phyloP scores from a whole-genome alignment of 495 filamentous ascomycete genomes.

The Talaromyces ruber region DNA sequence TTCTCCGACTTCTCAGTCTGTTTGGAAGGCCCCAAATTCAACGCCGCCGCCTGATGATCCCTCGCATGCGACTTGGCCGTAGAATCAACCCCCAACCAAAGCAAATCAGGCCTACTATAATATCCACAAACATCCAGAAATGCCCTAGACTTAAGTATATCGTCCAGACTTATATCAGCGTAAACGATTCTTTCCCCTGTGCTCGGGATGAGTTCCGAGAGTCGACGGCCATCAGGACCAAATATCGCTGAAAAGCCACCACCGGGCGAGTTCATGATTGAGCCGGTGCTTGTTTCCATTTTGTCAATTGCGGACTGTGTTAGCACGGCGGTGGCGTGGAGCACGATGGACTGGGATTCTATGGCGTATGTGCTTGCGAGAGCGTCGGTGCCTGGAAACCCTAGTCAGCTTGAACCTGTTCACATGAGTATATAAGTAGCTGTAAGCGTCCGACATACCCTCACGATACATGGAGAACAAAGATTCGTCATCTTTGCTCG shows the following conservation, averaged over 20 bases:
- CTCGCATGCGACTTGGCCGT: slow-evolving; percentile 16
- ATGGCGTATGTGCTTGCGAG: slow-evolving; percentile 42
- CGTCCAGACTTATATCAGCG: slow-evolving; percentile 35
- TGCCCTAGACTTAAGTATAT: slow-evolving; percentile 20
- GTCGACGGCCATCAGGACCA: slow-evolving; percentile 42
- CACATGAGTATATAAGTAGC: not conserved
- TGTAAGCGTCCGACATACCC: slow-evolving; percentile 15
- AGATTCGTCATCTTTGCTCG: slow-evolving; percentile 12
- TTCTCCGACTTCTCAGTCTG: not conserved
- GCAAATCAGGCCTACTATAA: slow-evolving; percentile 46
- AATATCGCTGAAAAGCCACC: slow-evolving; percentile 42
- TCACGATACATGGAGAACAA: slow-evolving; percentile 29
- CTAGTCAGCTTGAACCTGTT: not conserved
- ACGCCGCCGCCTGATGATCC: not conserved
- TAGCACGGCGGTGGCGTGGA: slow-evolving; percentile 37
- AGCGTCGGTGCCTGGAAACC: slow-evolving; percentile 20
- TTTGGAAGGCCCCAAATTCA: not conserved
- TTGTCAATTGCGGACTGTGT: slow-evolving; percentile 31
- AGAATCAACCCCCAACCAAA: slow-evolving; percentile 40
- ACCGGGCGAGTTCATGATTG: slow-evolving; percentile 26
- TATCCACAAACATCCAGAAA: slow-evolving; percentile 41
- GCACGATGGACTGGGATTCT: slow-evolving; percentile 41
- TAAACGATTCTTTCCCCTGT: slow-evolving; percentile 37
- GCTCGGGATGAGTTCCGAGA: slow-evolving; percentile 26
- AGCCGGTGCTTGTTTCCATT: slow-evolving; percentile 24